Base-by-base conservation (phyloP, 2,329 filamentous ascomycete genomes). In the Colletotrichum navitas region DNA sequence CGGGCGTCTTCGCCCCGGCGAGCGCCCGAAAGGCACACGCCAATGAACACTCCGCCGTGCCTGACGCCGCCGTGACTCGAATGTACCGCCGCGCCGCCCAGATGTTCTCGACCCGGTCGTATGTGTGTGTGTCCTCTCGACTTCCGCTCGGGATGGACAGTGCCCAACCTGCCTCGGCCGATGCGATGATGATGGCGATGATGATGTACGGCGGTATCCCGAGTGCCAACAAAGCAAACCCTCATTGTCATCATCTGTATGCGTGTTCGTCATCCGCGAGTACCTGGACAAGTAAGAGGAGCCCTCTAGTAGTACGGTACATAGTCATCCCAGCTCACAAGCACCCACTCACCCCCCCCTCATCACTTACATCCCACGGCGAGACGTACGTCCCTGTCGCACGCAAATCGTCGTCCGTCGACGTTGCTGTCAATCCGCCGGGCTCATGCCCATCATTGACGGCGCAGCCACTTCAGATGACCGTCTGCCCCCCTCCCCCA, bases 11-110 rank as follows among this genome's bases (percentile, higher is more conserved):
- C n/a, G 43, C 36, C 36, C 58, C 68, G 51, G 56, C 49, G 56
- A 58, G 56, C 41, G 63, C 68, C 68, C 49, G 34, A 68, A 36
- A 54, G 64, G 58, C 32, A 51, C 61, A 52, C 43, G 43, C 43
- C 69, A 72, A 72, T 70, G 49, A 70, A 55, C 21, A 49, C 8
- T 18, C 18, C 49, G 49, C 18, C 14, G 68, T 68, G 65, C 68
- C 68, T 71, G 68, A 68, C 43, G 49, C 11, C 18, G 43, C 14
- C 21, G 43, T 32, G 3, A 36, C 43, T 39, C 12, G 21, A 26
- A 39, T n/a, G 60, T 47, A 21, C 14, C 45, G 47, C 45, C 12
- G 26, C 45, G 47, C 45, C 12, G 26, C 14, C n/a, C 45, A 21
- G n/a, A 41, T 26, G 60, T 24, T 34, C 16, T 14, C 32, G 5